A percentile compares a stretch with the other conserved stretches of the same genome.
These are phyloP conservation scores for Blastobotrys raffinosifermentans DNA, from an alignment of 1,139 yeast species.

Conservation along the genomic window DNA sequence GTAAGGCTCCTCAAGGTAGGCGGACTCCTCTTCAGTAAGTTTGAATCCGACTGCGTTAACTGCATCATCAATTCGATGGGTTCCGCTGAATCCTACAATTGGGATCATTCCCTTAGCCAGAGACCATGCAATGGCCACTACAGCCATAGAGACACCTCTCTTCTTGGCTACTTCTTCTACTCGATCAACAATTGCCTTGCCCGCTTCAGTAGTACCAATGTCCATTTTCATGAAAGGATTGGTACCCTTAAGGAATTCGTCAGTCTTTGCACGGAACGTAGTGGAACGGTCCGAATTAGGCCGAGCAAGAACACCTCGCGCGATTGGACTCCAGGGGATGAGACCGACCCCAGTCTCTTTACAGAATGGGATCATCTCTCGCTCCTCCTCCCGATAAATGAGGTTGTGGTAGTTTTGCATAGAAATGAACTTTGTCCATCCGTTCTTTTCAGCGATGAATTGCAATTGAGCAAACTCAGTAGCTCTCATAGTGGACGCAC, in stretches of 20 bases:
- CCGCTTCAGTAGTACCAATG: no score
- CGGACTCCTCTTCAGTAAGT: conserved; percentile 41
- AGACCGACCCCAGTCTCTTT: conserved; percentile 43
- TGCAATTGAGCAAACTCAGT: conserved; percentile 44
- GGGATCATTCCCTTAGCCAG: conserved; percentile 45
- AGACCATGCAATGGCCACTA: conserved; percentile 51
- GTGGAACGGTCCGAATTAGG: conserved; percentile 26
- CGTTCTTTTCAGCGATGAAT: conserved; percentile 44
- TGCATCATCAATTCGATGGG: conserved; percentile 48
- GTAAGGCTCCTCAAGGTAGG: conserved; percentile 47
- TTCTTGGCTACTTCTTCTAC: conserved; percentile 45
- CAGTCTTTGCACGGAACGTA: neutral
- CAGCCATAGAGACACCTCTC: conserved; percentile 44
- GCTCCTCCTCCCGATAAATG: conserved; percentile 53
- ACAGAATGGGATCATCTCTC: conserved; percentile 54
- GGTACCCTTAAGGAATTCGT: no score
- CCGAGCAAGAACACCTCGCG: conserved; percentile 43
- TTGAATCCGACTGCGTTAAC: conserved; percentile 39
- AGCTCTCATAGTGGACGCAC: conserved; percentile 51
- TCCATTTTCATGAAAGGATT: no score
- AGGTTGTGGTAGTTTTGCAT: conserved; percentile 57
- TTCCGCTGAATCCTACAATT: conserved; percentile 48
- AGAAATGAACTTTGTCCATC: conserved; percentile 51
- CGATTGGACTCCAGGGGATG: conserved; percentile 49
- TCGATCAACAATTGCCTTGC: no score